A percentile compares a stretch with the other conserved stretches of the same genome.
Conservation (phyloP, 2,329 filamentous ascomycete genomes). For the Dryadomyces sulphureus region DNA sequence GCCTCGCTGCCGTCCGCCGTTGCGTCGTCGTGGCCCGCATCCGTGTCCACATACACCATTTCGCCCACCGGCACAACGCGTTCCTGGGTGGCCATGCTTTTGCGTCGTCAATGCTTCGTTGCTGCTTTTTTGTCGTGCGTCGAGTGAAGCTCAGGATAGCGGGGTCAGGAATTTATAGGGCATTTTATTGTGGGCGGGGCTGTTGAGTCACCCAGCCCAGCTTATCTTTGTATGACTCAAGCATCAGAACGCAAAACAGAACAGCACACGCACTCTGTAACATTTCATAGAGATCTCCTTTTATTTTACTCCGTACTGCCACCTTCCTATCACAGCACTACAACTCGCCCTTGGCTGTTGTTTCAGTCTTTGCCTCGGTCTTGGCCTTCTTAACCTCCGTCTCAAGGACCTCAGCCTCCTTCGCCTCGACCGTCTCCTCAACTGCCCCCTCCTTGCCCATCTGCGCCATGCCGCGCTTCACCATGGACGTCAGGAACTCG, state of each 20-base stretch:
- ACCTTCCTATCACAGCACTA: too few relatives aligned
- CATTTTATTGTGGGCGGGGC: too few relatives aligned
- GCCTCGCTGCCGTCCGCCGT: constrained; percentile 52
- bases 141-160: too few relatives aligned
- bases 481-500: constrained; percentile 69
- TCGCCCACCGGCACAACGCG: constrained; percentile 24
- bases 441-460: constrained; percentile 19
- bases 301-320: too few relatives aligned
- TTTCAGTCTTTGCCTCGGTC: not conserved
- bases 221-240: too few relatives aligned
- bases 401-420: too few relatives aligned
- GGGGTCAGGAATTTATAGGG: too few relatives aligned
- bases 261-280: too few relatives aligned
- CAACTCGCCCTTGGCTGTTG: not conserved
- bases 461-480: constrained; percentile 25
- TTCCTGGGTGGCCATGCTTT: constrained; percentile 27
- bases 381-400: not conserved
- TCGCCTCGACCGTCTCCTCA: constrained; percentile 12
- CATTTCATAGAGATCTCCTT: too few relatives aligned
- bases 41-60: constrained; percentile 65
- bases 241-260: too few relatives aligned
- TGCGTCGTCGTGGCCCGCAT: constrained; percentile 57
- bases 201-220: too few relatives aligned
- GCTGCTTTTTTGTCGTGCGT: too few relatives aligned
- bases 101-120: not conserved